These are phyloP conservation scores for Auriscalpium microsporum DNA, from an alignment of 768 basidiomycete genomes.

Conservation along the genomic window DNA sequence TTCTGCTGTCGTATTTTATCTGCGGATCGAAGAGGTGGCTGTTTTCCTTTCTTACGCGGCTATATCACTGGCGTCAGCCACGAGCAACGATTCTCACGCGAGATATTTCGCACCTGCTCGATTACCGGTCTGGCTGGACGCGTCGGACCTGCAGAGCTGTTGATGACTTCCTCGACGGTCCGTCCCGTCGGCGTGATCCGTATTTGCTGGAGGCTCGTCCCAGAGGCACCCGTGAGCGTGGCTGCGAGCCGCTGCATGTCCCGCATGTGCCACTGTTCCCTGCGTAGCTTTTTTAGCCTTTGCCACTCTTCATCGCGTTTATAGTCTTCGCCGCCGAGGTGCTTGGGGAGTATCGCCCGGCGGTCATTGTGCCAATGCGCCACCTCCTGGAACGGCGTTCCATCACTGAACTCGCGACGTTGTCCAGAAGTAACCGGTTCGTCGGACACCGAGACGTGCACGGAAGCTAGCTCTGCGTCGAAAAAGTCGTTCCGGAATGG, in stretches of 20 bases:
- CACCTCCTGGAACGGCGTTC: constrained; percentile 38
- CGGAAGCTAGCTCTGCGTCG: constrained; percentile 29
- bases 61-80: neutral
- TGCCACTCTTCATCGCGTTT: constrained; percentile 27
- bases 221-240: constrained; percentile 56
- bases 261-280: constrained; percentile 52
- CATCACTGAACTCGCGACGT: constrained; percentile 32
- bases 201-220: constrained; percentile 41
- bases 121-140: too few species aligned
- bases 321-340: constrained; percentile 39
- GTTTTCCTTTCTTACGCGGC: constrained; percentile 23
- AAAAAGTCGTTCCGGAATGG: constrained; percentile 35
- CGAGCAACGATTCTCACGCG: too few species aligned
- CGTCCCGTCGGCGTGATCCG: constrained; percentile 38
- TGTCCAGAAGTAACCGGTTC: constrained; percentile 7
- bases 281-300: constrained; percentile 28
- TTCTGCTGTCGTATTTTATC: constrained; percentile 37
- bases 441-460: constrained; percentile 22
- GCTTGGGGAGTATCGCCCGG: constrained; percentile 41
- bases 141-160: neutral
- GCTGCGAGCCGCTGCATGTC: constrained; percentile 49
- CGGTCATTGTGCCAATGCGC: constrained; percentile 53
- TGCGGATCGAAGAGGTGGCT: constrained; percentile 25
- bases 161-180: constrained; percentile 5
- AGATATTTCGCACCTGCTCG: too few species aligned